Percentiles rank a stretch among this genome's conserved stretches.
phyloP scores from a whole-genome alignment of 371 early-diverging fungal species.

The Mucor plumbeus region DNA sequence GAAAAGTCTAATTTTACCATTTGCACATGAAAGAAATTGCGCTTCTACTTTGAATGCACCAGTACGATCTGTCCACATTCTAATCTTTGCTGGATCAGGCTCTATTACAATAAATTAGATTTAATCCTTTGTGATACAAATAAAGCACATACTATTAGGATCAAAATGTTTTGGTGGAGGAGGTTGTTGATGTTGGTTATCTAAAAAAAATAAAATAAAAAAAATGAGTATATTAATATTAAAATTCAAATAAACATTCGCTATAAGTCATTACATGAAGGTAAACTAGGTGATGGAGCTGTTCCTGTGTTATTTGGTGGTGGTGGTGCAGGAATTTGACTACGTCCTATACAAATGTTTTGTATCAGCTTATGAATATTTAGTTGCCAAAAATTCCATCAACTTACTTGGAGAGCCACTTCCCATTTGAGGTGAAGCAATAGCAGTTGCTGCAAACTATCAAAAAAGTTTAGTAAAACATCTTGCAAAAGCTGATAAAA shows the following conservation, averaged over 20 bases:
- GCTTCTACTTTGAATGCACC: constrained; percentile 94
- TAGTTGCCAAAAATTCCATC: too few species aligned
- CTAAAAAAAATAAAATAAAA: background rate
- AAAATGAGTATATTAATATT: background rate
- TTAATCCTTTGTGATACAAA: background rate
- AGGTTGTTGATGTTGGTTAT: background rate
- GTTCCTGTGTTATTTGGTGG: constrained; percentile 7
- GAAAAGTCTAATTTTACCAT: constrained; percentile 86
- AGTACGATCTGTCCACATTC: constrained; percentile 91
- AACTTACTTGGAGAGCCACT: constrained; percentile 22
- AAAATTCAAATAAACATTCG: background rate
- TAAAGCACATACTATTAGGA: constrained; percentile 19
- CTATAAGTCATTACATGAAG: background rate
- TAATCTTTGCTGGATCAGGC: constrained; percentile 63
- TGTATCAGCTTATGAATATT: too few species aligned
- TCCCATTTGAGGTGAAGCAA: constrained; percentile 24
- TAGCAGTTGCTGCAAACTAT: constrained; percentile 16
- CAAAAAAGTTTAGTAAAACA: background rate
- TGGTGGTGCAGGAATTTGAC: constrained; percentile 29
- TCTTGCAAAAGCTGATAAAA: too few species aligned
- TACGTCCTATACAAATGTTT: constrained; percentile 20
- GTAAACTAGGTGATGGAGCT: background rate
- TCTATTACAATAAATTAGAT: constrained; percentile 4
- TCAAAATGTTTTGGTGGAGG: constrained; percentile 1
- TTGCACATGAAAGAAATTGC: constrained; percentile 74